A percentile compares a stretch with the other conserved stretches of the same genome.
These are phyloP conservation scores for Pseudogymnoascus sp. DNA, from an alignment of 2,329 filamentous ascomycete genomes.

Conservation along the genomic window DNA sequence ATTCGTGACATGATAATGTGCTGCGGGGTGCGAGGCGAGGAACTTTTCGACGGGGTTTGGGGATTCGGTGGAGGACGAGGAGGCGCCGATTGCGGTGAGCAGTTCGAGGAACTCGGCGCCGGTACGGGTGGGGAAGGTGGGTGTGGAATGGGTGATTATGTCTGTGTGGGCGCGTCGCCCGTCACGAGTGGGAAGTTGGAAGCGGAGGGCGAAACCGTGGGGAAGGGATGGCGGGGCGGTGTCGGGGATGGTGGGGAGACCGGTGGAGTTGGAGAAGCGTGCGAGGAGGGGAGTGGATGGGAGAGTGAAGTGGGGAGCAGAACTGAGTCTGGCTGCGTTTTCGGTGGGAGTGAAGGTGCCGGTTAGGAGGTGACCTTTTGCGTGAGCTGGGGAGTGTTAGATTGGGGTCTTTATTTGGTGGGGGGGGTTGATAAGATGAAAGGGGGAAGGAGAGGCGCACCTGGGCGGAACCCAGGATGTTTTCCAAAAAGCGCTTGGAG, in stretches of 20 bases:
- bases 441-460: conserved; percentile 21
- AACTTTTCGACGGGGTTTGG: conserved; percentile 32
- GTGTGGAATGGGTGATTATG: conserved; percentile 45
- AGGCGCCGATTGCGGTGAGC: conserved; percentile 34
- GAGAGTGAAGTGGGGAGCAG: conserved; percentile 41
- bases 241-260: conserved; percentile 43
- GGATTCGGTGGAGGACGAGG: conserved; percentile 21
- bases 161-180: conserved; percentile 45
- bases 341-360: conserved; percentile 45
- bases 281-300: conserved; percentile 38
- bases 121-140: conserved; percentile 44
- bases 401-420: background rate
- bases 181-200: conserved; percentile 32
- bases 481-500: conserved; percentile 34
- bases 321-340: conserved; percentile 36
- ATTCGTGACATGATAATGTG: conserved; percentile 39
- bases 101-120: conserved; percentile 46
- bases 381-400: conserved; percentile 38
- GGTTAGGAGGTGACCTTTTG: conserved; percentile 43
- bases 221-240: conserved; percentile 40
- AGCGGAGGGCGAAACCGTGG: conserved; percentile 42
- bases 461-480: conserved; percentile 35
- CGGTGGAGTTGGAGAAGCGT: conserved; percentile 46
- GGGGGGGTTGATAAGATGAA: background rate
- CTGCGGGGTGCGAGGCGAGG: conserved; percentile 38